phyloP scores from a whole-genome alignment of 1,139 yeast genomes.

The Wickerhamomyces sp. region DNA sequence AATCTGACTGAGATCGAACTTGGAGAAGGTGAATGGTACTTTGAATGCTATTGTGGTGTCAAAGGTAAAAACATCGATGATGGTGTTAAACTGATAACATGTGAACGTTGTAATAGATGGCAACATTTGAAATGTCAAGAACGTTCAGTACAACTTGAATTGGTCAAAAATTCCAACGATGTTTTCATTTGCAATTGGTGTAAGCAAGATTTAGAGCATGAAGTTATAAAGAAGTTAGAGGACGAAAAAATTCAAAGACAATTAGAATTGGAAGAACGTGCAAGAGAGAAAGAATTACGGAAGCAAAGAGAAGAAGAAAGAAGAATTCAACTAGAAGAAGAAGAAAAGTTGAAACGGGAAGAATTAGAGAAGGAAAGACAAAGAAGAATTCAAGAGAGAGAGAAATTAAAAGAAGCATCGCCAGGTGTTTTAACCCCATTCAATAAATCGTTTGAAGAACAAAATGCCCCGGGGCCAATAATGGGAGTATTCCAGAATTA shows the following conservation, averaged over 20 bases:
- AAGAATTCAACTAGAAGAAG: conserved; percentile 13
- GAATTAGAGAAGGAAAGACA: conserved; percentile 20
- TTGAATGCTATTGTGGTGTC: conserved; percentile 38
- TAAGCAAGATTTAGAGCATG: conserved; percentile 22
- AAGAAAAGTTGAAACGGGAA: conserved; percentile 18
- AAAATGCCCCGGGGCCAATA: background rate
- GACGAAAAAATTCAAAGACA: conserved; percentile 15
- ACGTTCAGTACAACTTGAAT: conserved; percentile 22
- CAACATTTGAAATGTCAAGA: conserved; percentile 35
- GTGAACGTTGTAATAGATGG: conserved; percentile 39
- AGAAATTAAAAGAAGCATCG: conserved; percentile 4
- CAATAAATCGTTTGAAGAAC: background rate
- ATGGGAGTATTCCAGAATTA: conserved; percentile 1
- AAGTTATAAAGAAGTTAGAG: conserved; percentile 17
- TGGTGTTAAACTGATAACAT: conserved; percentile 31
- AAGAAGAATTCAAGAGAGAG: conserved; percentile 18
- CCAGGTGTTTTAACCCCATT: background rate
- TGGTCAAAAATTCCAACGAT: conserved; percentile 22
- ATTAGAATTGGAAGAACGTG: conserved; percentile 18
- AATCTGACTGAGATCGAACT: conserved; percentile 16
- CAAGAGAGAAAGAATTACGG: conserved; percentile 18
- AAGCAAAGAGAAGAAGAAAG: conserved; percentile 16
- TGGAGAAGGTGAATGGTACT: conserved; percentile 30
- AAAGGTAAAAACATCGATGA: conserved; percentile 37
- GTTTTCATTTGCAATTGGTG: conserved; percentile 25